Evolutionary conservation across 805 yeast species (phyloP).

Genomic region (Metschnikowia colocasiae): DNA sequence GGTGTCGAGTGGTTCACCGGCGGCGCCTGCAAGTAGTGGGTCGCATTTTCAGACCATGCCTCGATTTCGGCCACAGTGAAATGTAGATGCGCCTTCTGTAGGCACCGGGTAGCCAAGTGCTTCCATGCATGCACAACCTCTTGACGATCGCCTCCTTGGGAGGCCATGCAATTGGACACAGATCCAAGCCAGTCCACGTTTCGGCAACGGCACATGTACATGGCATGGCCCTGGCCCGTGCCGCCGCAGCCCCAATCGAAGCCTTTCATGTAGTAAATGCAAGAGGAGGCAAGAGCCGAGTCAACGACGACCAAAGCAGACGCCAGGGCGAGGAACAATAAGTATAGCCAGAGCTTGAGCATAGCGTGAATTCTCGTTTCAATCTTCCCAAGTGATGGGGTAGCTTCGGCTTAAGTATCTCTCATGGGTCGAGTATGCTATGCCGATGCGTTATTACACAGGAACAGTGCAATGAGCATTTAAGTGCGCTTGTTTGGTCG

Average conservation of each 20-base stretch:
- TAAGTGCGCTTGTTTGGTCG: slow-evolving; percentile 2
- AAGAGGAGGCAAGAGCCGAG: slow-evolving; percentile 19
- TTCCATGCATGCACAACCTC: slow-evolving; percentile 15
- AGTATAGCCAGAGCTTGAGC: not conserved
- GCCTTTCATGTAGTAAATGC: slow-evolving; percentile 18
- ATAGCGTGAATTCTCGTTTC: not conserved
- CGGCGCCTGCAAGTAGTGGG: slow-evolving; percentile 13
- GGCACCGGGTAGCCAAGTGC: slow-evolving; percentile 15
- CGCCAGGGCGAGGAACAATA: slow-evolving; percentile 2
- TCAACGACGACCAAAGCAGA: slow-evolving; percentile 16
- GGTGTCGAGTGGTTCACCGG: slow-evolving; percentile 9
- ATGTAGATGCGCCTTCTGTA: slow-evolving; percentile 13
- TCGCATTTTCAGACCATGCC: slow-evolving; percentile 14
- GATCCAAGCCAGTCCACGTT: slow-evolving; percentile 20
- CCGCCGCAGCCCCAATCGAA: slow-evolving; percentile 22
- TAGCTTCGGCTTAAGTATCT: not conserved
- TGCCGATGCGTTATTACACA: not conserved
- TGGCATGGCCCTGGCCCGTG: slow-evolving; percentile 18
- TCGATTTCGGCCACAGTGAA: slow-evolving; percentile 12
- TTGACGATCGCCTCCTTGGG: slow-evolving; percentile 10
- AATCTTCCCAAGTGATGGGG: not conserved
- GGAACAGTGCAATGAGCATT: slow-evolving; percentile 3
- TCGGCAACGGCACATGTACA: slow-evolving; percentile 19
- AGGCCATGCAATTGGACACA: slow-evolving; percentile 16
- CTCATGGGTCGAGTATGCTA: not conserved